Evolutionary conservation across 306 rosid species (phyloP).

Genomic region (Casuarina cunninghamiana): DNA sequence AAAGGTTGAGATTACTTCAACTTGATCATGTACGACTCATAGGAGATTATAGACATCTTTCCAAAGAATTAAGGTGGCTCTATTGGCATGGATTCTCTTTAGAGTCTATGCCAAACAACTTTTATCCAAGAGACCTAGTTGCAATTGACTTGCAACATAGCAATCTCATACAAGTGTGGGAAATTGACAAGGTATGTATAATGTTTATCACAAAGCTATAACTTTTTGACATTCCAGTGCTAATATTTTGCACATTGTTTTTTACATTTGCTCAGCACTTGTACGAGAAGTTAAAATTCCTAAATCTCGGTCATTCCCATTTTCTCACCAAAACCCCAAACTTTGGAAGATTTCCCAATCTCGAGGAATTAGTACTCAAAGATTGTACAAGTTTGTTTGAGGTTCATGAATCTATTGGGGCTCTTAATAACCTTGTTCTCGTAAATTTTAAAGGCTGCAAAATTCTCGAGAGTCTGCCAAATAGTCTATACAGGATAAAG

Average conservation of each 20-base stretch:
- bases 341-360: slow-evolving; percentile 33
- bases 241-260: background rate
- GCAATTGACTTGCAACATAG: slow-evolving; percentile 34
- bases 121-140: slow-evolving; percentile 10
- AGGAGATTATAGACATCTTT: too few species aligned
- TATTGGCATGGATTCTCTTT: too few species aligned
- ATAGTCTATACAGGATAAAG: slow-evolving; percentile 24
- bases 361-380: slow-evolving; percentile 27
- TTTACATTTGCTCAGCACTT: background rate
- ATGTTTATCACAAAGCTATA: background rate
- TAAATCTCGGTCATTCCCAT: slow-evolving; percentile 33
- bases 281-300: slow-evolving; percentile 26
- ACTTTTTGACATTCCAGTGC: background rate
- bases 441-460: background rate
- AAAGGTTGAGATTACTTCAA: slow-evolving; percentile 28
- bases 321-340: slow-evolving; percentile 30
- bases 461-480: slow-evolving; percentile 2
- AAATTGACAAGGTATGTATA: slow-evolving; percentile 31
- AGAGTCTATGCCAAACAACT: too few species aligned
- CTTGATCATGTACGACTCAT: too few species aligned
- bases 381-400: slow-evolving; percentile 19
- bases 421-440: background rate
- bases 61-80: too few species aligned
- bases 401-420: slow-evolving; percentile 38
- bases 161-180: slow-evolving; percentile 34